A percentile compares a stretch with the other conserved stretches of the same genome.
phyloP scores from a whole-genome alignment of 2,329 filamentous ascomycete genomes.

The Stachybotrys chlorohalonatus region DNA sequence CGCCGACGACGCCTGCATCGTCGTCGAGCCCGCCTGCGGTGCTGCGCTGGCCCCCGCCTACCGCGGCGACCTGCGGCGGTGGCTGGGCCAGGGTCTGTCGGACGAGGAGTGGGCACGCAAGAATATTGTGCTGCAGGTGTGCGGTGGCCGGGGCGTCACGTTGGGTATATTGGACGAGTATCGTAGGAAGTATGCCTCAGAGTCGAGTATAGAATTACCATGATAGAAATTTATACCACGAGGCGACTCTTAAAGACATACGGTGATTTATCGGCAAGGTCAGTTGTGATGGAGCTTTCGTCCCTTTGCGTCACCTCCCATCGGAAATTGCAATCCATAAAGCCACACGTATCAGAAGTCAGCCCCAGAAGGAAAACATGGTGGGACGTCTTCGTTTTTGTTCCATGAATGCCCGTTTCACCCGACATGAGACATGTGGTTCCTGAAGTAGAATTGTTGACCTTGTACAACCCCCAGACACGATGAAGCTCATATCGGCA shows the following conservation, averaged over 20 bases:
- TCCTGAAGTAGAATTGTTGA: too few species aligned
- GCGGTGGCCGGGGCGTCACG: slow-evolving; percentile 65
- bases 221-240: too few species aligned
- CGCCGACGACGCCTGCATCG: slow-evolving; percentile 69
- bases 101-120: slow-evolving; percentile 53
- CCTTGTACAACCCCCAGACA: too few species aligned
- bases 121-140: slow-evolving; percentile 77
- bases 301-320: too few species aligned
- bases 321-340: too few species aligned
- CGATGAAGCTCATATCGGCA: too few species aligned
- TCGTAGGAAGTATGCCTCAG: slow-evolving; percentile 31
- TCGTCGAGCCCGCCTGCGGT: slow-evolving; percentile 81
- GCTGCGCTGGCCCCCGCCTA: slow-evolving; percentile 66
- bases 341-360: too few species aligned
- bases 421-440: not conserved
- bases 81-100: slow-evolving; percentile 42
- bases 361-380: not conserved
- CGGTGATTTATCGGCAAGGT: too few species aligned
- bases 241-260: too few species aligned
- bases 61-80: slow-evolving; percentile 49
- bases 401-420: not conserved
- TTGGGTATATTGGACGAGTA: slow-evolving; percentile 53
- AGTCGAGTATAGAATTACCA: slow-evolving; percentile 9
- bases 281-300: too few species aligned
- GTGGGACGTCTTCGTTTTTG: not conserved